These are phyloP conservation scores for Lipomyces yamanashiensis DNA, from an alignment of 805 yeast genomes.

Conservation along the genomic window DNA sequence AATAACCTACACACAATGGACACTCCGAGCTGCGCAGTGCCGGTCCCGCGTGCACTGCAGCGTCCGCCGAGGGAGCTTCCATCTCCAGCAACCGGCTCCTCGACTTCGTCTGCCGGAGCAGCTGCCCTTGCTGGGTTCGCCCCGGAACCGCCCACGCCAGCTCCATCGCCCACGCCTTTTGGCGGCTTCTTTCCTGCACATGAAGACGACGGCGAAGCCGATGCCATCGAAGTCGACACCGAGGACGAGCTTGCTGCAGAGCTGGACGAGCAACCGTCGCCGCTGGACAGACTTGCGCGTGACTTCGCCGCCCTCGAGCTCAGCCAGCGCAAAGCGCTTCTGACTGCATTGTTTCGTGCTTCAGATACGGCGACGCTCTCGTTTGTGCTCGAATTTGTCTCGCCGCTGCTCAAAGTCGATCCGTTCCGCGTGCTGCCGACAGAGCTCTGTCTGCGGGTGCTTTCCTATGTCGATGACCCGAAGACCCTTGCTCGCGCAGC, in stretches of 20 bases:
- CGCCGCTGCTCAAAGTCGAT: slow-evolving; percentile 48
- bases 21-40: background rate
- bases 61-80: slow-evolving; percentile 9
- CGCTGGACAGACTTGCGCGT: slow-evolving; percentile 23
- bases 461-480: slow-evolving; percentile 82
- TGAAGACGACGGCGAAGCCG: background rate
- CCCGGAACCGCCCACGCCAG: slow-evolving; percentile 36
- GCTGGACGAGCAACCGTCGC: background rate
- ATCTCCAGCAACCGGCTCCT: background rate
- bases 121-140: background rate
- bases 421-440: slow-evolving; percentile 64
- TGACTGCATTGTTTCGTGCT: slow-evolving; percentile 30
- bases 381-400: slow-evolving; percentile 39
- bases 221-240: background rate
- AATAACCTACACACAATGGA: background rate
- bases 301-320: slow-evolving; percentile 25
- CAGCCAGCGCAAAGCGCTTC: slow-evolving; percentile 27
- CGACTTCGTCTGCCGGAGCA: background rate
- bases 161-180: slow-evolving; percentile 36
- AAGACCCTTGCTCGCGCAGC: slow-evolving; percentile 89
- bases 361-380: slow-evolving; percentile 37
- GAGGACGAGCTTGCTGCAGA: background rate
- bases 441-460: slow-evolving; percentile 79
- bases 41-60: slow-evolving; percentile 8
- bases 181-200: slow-evolving; percentile 1